Evolutionary conservation across 805 yeast species (phyloP).

Genomic region (Yarrowia keelungensis): DNA sequence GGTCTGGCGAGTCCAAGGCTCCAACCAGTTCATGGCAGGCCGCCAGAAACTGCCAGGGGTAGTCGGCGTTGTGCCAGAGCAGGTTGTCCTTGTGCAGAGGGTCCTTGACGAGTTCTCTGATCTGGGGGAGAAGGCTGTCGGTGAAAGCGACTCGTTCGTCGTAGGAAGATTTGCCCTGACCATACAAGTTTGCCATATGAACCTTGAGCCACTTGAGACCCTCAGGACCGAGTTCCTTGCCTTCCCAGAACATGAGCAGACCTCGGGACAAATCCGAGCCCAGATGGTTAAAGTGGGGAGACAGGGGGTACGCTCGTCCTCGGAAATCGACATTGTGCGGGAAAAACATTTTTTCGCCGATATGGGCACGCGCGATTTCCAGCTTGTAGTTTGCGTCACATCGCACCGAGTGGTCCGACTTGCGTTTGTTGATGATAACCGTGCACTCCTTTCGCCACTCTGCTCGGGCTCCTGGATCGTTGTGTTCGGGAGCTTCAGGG

Average conservation of each 20-base stretch:
- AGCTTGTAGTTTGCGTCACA: slow-evolving; percentile 93
- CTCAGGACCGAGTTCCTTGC: slow-evolving; percentile 57
- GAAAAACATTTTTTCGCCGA: slow-evolving; percentile 66
- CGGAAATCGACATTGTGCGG: slow-evolving; percentile 71
- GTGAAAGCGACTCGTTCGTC: slow-evolving; percentile 59
- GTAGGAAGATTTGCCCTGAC: slow-evolving; percentile 62
- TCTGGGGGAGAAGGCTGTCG: slow-evolving; percentile 56
- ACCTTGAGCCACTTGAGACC: slow-evolving; percentile 69
- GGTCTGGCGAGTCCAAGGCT: slow-evolving; percentile 59
- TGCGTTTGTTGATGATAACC: slow-evolving; percentile 63
- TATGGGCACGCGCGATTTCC: slow-evolving; percentile 92
- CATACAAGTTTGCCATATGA: slow-evolving; percentile 66
- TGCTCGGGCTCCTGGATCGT: slow-evolving; percentile 74
- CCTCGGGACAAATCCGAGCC: slow-evolving; percentile 68
- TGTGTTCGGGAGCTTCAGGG: slow-evolving; percentile 61
- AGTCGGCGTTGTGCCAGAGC: slow-evolving; percentile 67
- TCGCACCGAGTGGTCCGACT: slow-evolving; percentile 79
- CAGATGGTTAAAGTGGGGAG: slow-evolving; percentile 68
- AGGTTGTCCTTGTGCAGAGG: slow-evolving; percentile 54
- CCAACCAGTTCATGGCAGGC: slow-evolving; percentile 61
- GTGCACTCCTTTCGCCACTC: slow-evolving; percentile 72
- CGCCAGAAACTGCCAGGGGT: slow-evolving; percentile 69
- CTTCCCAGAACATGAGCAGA: slow-evolving; percentile 66
- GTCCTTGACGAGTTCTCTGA: slow-evolving; percentile 56
- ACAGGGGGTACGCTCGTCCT: slow-evolving; percentile 69